Base-by-base conservation (phyloP, 257 asterid genomes). In the Primulina eburnea region DNA sequence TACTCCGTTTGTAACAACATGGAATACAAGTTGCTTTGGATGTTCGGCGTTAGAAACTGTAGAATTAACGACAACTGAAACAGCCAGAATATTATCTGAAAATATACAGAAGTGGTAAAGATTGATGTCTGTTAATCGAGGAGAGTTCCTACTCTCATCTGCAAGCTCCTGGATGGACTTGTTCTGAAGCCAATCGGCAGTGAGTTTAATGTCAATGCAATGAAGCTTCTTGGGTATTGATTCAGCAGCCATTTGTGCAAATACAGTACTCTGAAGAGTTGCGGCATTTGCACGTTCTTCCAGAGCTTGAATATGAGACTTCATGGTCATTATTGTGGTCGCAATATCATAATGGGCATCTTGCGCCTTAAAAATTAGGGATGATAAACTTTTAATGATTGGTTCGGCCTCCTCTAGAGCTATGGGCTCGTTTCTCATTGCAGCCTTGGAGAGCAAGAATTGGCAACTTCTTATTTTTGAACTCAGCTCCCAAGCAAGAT, bases 231-330 rank as follows among this genome's bases (percentile, higher is more conserved):
- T 83, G 1, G 85, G 88, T 32, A 83, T 77, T 83, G 73, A 85
- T 68, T 83, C 88, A 63, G 85, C 88, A 59, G 85, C 85, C 61
- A 83, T 75, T 72, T 83, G 88, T 35, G 79, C 81, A 69, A 70
- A 83, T 58, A 80, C 81, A 17, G 88, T 80, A 76, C 88, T 83
- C 72, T 80, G 81, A 60, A 78, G 85, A 34, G 28, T 76, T 18
- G 78, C 24, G 35, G 88, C 76, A 62, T 71, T 80, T 52, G 55
- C 74, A 73, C 81, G 88, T 55, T 83, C 83, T 66, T 83, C 88
- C 28, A 83, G 85, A 64, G 79, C 79, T 69, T 83, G 88, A 62
- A 83, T 78, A 60, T 78, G 76, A 8, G 74, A 82, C 77, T 83
- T 83, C 72, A 83, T 72, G 69, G 80, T 80, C 85, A 83, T 80